Percentiles rank a stretch among this genome's conserved stretches.
Conservation (phyloP, 2,329 filamentous ascomycete species). For the Exophiala dermatitidis region DNA sequence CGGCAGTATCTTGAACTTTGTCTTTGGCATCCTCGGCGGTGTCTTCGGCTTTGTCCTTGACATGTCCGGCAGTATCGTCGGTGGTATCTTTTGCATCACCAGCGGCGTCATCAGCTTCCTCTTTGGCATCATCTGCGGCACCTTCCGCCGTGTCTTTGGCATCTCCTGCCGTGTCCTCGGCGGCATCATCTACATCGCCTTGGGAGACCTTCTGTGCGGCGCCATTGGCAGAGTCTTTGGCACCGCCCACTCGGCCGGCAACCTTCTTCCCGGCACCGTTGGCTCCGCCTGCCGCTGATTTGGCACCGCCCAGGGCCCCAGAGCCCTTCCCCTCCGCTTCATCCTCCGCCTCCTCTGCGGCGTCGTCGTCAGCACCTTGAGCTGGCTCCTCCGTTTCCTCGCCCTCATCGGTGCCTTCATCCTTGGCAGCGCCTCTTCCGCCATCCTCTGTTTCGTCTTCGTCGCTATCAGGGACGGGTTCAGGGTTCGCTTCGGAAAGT, state of each 20-base stretch:
- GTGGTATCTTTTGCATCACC: constrained; percentile 39
- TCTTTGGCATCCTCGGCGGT: constrained; percentile 8
- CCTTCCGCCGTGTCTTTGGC: constrained; percentile 38
- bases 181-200: constrained; percentile 24
- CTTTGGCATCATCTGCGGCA: constrained; percentile 26
- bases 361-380: constrained; percentile 43
- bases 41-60: constrained; percentile 27
- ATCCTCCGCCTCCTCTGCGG: constrained; percentile 26
- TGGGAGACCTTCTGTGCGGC: constrained; percentile 23
- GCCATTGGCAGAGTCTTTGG: constrained; percentile 26
- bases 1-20: constrained; percentile 23
- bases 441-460: constrained; percentile 22
- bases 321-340: constrained; percentile 28
- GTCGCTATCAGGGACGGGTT: constrained; percentile 23
- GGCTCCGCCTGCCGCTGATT: constrained; percentile 16
- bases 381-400: constrained; percentile 37
- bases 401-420: constrained; percentile 21
- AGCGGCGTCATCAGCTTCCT: constrained; percentile 36
- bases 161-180: constrained; percentile 29
- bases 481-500: constrained; percentile 24
- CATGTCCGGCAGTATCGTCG: constrained; percentile 32
- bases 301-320: constrained; percentile 20
- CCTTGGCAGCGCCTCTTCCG: constrained; percentile 19
- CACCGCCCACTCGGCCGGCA: constrained; percentile 25
- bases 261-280: constrained; percentile 26